Conservation (phyloP, 75 land plant species). For the Cupressus sempervirens region DNA sequence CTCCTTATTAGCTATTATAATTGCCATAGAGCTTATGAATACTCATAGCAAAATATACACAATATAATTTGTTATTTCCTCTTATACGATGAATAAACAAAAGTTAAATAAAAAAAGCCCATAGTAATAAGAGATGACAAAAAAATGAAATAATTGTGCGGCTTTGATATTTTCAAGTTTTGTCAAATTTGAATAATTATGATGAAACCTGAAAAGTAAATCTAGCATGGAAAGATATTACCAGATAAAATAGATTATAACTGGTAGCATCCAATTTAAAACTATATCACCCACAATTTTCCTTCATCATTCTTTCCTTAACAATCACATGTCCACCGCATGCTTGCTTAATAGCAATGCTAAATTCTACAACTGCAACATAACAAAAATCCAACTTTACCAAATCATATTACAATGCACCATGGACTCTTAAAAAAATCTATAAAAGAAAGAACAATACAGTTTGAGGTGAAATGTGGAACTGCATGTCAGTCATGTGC, state of each 20-base stretch:
- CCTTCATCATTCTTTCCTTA: too few relatives aligned
- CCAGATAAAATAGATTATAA: neutral
- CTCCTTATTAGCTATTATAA: constrained; percentile 51
- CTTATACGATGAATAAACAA: neutral
- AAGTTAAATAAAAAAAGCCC: neutral
- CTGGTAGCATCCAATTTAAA: too few relatives aligned
- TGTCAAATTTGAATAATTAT: neutral
- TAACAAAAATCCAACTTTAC: too few relatives aligned
- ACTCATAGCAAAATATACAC: constrained; percentile 22
- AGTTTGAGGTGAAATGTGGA: too few relatives aligned
- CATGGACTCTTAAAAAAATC: too few relatives aligned
- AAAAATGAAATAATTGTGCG: neutral
- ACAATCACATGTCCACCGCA: neutral
- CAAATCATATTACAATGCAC: too few relatives aligned
- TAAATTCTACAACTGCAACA: too few relatives aligned
- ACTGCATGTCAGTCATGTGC: too few relatives aligned
- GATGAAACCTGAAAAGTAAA: neutral
- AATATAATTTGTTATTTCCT: neutral
- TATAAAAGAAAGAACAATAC: too few relatives aligned
- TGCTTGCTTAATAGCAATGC: too few relatives aligned
- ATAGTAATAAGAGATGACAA: neutral
- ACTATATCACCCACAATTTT: too few relatives aligned
- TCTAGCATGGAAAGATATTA: neutral
- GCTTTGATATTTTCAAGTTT: neutral
- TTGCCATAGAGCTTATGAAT: constrained; percentile 50